A percentile compares a stretch with the other conserved stretches of the same genome.
phyloP scores from a whole-genome alignment of 371 early-diverging fungal genomes.

The Batkoa obscura region DNA sequence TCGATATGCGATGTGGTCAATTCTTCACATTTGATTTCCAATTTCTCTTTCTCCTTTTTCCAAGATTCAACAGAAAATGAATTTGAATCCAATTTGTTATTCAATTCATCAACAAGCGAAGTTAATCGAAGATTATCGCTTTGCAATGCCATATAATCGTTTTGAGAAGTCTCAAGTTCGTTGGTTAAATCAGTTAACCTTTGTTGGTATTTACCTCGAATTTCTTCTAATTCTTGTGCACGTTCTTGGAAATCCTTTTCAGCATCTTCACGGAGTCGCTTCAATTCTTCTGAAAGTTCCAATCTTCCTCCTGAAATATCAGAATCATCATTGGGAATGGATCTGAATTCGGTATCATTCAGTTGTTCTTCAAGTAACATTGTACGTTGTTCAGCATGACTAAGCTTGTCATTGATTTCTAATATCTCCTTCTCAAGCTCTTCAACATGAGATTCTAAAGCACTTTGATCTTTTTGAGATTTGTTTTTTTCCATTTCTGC shows the following conservation, averaged over 20 bases:
- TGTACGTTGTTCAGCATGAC: conserved; percentile 32
- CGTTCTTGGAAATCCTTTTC: conserved; percentile 48
- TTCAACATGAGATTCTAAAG: conserved; percentile 22
- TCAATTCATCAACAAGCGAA: conserved; percentile 25
- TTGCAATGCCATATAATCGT: conserved; percentile 32
- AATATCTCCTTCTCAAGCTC: conserved; percentile 39
- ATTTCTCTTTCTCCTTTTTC: conserved; percentile 46
- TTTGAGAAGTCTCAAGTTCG: conserved; percentile 56
- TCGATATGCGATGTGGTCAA: conserved; percentile 26
- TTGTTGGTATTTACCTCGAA: conserved; percentile 47
- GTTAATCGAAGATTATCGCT: conserved; percentile 35
- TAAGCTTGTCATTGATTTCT: conserved; percentile 28
- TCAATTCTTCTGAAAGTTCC: conserved; percentile 32
- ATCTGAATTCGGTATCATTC: conserved; percentile 33
- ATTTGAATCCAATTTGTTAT: conserved; percentile 29
- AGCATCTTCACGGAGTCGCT: conserved; percentile 36
- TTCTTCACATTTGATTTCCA: conserved; percentile 35
- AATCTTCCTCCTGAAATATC: neutral
- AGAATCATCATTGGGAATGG: conserved; percentile 2
- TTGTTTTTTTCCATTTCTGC: conserved; percentile 35
- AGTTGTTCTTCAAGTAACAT: conserved; percentile 33
- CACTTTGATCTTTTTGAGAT: conserved; percentile 37
- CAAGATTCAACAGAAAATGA: conserved; percentile 20
- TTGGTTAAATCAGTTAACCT: conserved; percentile 48
- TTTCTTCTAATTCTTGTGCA: conserved; percentile 32